phyloP scores from a whole-genome alignment of 179 eudicot species.

The Gypsophila paniculata region DNA sequence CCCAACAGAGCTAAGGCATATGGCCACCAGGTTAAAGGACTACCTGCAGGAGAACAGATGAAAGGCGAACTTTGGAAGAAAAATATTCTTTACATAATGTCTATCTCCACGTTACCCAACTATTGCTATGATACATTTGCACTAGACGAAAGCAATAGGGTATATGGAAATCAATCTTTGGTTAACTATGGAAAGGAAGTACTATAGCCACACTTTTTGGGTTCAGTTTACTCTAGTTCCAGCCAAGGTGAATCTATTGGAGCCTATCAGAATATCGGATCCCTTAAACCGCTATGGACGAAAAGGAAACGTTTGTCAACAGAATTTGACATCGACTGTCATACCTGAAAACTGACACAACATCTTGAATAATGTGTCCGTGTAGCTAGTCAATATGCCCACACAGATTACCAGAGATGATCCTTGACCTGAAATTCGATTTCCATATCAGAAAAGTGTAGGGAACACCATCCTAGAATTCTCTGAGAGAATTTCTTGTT shows the following conservation, averaged over 20 bases:
- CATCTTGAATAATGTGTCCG: conserved; percentile 78
- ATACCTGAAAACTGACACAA: conserved; percentile 78
- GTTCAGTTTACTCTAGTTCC: too few species aligned
- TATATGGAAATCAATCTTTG: too few species aligned
- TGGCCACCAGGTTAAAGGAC: conserved; percentile 63
- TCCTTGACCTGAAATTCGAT: conserved; percentile 74
- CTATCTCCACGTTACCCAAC: background rate
- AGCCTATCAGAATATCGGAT: too few species aligned
- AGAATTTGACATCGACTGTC: background rate
- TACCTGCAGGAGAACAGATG: conserved; percentile 55
- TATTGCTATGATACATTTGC: background rate
- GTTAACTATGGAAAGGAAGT: background rate
- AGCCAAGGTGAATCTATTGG: too few species aligned
- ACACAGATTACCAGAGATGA: conserved; percentile 87
- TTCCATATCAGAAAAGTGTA: conserved; percentile 16
- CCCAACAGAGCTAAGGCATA: conserved; percentile 64
- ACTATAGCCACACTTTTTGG: too few species aligned
- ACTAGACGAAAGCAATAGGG: too few species aligned
- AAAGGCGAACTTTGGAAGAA: too few species aligned
- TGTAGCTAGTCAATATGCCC: conserved; percentile 90
- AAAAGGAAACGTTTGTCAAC: background rate
- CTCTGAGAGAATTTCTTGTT: background rate
- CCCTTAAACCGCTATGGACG: background rate
- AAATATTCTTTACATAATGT: too few species aligned
- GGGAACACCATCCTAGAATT: too few species aligned